Conservation (phyloP, 139 green algal genomes). For the Desmodesmus armatus region DNA sequence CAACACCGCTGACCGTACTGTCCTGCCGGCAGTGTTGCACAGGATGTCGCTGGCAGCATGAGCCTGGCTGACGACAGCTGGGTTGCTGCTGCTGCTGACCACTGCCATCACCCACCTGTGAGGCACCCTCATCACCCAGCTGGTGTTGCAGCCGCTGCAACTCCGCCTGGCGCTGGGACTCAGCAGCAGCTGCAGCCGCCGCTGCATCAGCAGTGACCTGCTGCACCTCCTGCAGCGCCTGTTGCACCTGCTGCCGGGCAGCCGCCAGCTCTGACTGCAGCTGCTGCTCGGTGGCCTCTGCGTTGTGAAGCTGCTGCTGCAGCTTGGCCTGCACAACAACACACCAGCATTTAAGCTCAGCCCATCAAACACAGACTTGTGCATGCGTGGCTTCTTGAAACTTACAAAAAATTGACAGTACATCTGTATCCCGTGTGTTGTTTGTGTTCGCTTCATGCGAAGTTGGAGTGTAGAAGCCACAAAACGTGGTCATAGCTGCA, state of each 20-base stretch:
- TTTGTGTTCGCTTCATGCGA: too few relatives aligned
- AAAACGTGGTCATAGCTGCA: too few relatives aligned
- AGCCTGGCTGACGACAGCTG: too few relatives aligned
- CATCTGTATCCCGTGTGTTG: too few relatives aligned
- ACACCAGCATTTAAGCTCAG: not conserved
- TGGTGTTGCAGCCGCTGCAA: slow-evolving; percentile 37
- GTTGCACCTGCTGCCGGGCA: not conserved
- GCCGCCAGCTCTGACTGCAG: slow-evolving; percentile 26
- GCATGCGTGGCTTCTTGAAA: not conserved
- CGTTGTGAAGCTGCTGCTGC: slow-evolving; percentile 30
- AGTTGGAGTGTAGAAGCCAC: too few relatives aligned
- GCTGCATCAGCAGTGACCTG: slow-evolving; percentile 26
- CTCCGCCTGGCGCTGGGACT: not conserved
- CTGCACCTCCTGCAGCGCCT: not conserved
- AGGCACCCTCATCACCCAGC: not conserved
- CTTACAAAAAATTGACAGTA: too few relatives aligned
- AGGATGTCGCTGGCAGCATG: too few relatives aligned
- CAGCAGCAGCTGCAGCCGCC: slow-evolving; percentile 1
- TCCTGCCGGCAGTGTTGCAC: too few relatives aligned
- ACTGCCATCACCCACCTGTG: slow-evolving; percentile 10
- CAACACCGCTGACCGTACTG: not conserved
- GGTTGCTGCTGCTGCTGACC: not conserved
- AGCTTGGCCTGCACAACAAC: slow-evolving; percentile 30
- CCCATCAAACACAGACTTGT: not conserved
- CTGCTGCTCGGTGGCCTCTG: slow-evolving; percentile 20